Evolutionary conservation across 108 stramenopile species (phyloP).

Genomic region (Fragilariopsis cylindrus): DNA sequence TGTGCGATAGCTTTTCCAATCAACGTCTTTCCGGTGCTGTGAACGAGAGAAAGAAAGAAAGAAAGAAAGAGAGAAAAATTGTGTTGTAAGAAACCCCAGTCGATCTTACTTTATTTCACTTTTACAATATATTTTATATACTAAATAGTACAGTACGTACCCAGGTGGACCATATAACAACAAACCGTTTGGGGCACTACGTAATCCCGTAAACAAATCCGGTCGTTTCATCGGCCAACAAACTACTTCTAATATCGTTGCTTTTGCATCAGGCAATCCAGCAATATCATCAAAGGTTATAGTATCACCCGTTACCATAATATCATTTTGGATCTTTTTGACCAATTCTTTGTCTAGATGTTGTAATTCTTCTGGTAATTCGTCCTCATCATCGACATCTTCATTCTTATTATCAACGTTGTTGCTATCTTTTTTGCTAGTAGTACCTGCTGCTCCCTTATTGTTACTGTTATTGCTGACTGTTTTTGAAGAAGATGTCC

Average conservation of each 20-base stretch:
- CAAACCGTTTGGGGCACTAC: slow-evolving; percentile 84
- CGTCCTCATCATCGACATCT: slow-evolving; percentile 59
- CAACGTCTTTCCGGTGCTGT: slow-evolving; percentile 88
- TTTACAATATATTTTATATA: slow-evolving; percentile 15
- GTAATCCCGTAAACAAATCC: slow-evolving; percentile 91
- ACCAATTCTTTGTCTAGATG: slow-evolving; percentile 87
- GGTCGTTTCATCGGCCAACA: slow-evolving; percentile 93
- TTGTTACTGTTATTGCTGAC: neutral
- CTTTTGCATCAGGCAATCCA: slow-evolving; percentile 84
- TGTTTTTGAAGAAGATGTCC: neutral
- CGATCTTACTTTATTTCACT: neutral
- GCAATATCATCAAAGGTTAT: slow-evolving; percentile 93
- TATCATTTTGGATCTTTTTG: slow-evolving; percentile 85
- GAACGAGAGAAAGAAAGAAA: neutral
- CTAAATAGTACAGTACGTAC: slow-evolving; percentile 4
- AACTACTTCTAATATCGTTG: slow-evolving; percentile 86
- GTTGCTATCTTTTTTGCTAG: neutral
- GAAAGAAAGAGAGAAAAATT: neutral
- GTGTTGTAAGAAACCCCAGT: neutral
- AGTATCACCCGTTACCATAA: slow-evolving; percentile 64
- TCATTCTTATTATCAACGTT: slow-evolving; percentile 21
- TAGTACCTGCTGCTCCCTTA: slow-evolving; percentile 1
- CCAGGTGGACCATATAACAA: slow-evolving; percentile 84
- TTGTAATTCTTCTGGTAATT: slow-evolving; percentile 81
- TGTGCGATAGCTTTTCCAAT: slow-evolving; percentile 99